Base-by-base conservation (phyloP, 1,284 basidiomycete genomes). In the Malassezia yamatoensis region DNA sequence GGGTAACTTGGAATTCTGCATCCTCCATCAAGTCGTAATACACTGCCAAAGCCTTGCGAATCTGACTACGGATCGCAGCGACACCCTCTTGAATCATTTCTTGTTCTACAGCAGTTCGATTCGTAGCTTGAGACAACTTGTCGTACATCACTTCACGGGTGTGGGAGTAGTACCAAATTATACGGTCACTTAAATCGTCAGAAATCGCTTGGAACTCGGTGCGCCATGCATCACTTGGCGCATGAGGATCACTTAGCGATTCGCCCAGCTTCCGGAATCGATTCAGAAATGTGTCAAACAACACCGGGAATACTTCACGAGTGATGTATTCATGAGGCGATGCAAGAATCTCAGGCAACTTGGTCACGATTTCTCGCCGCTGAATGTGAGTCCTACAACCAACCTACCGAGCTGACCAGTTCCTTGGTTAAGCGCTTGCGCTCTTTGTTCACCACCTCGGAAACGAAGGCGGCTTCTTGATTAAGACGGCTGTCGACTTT, bases 1-100 rank as follows among this genome's bases (percentile, higher is more conserved):
- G 62, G 46, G 65, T 72, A 9, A 37, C 57, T 12, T 62, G 49
- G 49, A 72, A 74, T 51, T 70, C 68, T 52, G 60, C 62, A 10
- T 61, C 50, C 21, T 59, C 54, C 67, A 74, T 71, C 24, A 67
- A 54, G 15, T 54, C 52, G 53, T 62, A 61, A 49, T 64, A 71
- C 4, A 54, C 59, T n/a, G 59, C 48, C 36, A 60, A 54, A 32
- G 66, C 67, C 24, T 63, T 57, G 0, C 32, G 47, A 20, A 61
- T 55, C 39, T 60, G 71, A n/a, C 60, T 51, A 3, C 63, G 63
- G 34, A 74, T 61, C 24, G 66, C 61, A 36, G 54, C 57, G 21
- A 61, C 56, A 39, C 63, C 59, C 8, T 65, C 56, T 42, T 70
- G 61, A 48, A 69, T 54, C 5, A 64, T 47, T 18, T 60, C 51